These are phyloP conservation scores for Trichaptum fuscoviolaceum DNA, from an alignment of 768 basidiomycete genomes.

Conservation along the genomic window DNA sequence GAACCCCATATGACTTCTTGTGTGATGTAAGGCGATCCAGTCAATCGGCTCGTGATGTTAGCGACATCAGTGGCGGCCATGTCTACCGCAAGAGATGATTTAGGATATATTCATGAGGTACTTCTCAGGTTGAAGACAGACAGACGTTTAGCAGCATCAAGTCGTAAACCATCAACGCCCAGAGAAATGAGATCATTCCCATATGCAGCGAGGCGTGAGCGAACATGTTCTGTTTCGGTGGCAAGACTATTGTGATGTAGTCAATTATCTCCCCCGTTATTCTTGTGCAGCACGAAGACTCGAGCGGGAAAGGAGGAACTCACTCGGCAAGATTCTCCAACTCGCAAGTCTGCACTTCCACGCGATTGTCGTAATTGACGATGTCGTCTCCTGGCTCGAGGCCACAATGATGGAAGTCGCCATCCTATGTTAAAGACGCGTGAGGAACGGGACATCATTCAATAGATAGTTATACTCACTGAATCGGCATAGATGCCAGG, in stretches of 20 bases:
- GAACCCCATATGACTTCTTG: constrained; percentile 49
- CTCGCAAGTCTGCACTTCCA: constrained; percentile 52
- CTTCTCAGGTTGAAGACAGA: neutral
- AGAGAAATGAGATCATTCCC: constrained; percentile 56
- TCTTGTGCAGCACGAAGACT: neutral
- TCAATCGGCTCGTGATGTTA: constrained; percentile 45
- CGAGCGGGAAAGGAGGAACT: constrained; percentile 12
- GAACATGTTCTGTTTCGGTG: constrained; percentile 58
- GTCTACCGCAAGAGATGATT: constrained; percentile 30
- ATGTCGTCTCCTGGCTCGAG: constrained; percentile 48
- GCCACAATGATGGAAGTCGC: constrained; percentile 65
- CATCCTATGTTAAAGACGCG: constrained; percentile 15
- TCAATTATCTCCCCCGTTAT: neutral
- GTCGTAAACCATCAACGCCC: constrained; percentile 55
- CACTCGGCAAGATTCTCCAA: constrained; percentile 49
- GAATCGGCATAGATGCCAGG: constrained; percentile 16
- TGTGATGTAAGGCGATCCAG: constrained; percentile 46
- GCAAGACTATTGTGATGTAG: constrained; percentile 37
- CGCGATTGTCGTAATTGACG: constrained; percentile 45
- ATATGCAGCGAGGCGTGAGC: constrained; percentile 47
- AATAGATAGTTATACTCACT: neutral
- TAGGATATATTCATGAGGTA: neutral
- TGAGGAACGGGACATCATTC: neutral
- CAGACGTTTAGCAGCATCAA: constrained; percentile 64
- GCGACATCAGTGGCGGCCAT: constrained; percentile 48